Base-by-base conservation (phyloP, 1,284 basidiomycete species). In the Apiotrichum domesticum region DNA sequence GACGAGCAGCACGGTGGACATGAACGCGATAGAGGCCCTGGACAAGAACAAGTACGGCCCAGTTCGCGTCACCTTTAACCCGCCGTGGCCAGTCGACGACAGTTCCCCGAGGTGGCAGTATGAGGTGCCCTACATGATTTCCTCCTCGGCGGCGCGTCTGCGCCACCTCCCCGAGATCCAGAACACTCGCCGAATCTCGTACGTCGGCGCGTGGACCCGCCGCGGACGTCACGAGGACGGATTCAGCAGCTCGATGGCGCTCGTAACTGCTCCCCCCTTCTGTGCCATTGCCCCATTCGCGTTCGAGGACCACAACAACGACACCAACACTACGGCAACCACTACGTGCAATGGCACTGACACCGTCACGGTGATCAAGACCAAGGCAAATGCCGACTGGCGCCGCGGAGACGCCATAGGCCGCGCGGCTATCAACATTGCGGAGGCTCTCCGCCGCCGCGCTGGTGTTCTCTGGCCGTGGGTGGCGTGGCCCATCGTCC, bases 201-300 rank as follows among this genome's bases (percentile, higher is more conserved):
- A 83, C 68, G 86, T 84, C 2, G 87, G 87, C n/a, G 89, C 88
- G 6, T 91, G 87, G 80, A 29, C 53, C 15, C 83, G 84, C 54
- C 89, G 88, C 65, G 88, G 68, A 1, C 87, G 88, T 77, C 87
- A 90, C 74, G 87, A 90, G 75, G 88, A 90, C 66, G 88, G 87
- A 3, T 90, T 90, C 74, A 82, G 86, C 0, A 83, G 71, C 0
- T 78, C 77, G 0, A 63, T 80, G 51, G 65, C 66, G 3, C 62
- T 74, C 10, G 75, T 66, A 6, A 58, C 73, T 6, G 56, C 63
- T 9, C 58, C 59, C 5, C 67, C 68, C 4, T 74, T 79, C 41
- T 66, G 63, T 39, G 76, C 74, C 0, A 62, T 56, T 7, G 62
- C 72, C n/a, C 79, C 79, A 0, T 79, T 78, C 66, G 63, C 71